These are phyloP conservation scores for Chrysoporthe austroafricana DNA, from an alignment of 2,329 filamentous ascomycete genomes.

Conservation along the genomic window DNA sequence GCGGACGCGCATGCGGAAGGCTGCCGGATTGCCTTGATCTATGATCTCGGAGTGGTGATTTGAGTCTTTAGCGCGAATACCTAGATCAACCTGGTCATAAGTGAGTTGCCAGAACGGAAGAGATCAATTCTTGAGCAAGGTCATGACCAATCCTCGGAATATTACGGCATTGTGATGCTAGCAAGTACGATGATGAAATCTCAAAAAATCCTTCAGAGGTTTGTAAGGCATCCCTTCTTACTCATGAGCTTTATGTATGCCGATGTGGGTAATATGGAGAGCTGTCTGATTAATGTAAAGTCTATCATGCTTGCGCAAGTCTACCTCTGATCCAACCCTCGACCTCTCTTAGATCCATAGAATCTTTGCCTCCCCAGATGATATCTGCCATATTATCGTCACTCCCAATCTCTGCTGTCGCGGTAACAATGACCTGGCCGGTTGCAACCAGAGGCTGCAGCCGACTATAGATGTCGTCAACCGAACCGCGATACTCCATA, in stretches of 20 bases:
- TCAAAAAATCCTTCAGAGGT: too few relatives aligned
- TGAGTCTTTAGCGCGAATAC: not conserved
- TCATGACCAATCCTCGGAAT: not conserved
- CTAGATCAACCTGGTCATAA: not conserved
- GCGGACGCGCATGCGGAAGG: conserved; percentile 29
- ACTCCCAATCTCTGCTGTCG: conserved; percentile 30
- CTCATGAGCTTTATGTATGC: not conserved
- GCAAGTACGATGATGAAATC: not conserved
- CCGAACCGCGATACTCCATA: conserved; percentile 30
- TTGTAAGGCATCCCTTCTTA: not conserved
- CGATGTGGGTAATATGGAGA: not conserved
- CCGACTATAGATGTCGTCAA: conserved; percentile 30
- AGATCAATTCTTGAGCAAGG: not conserved
- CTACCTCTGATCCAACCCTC: conserved; percentile 23
- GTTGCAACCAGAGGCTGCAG: conserved; percentile 26
- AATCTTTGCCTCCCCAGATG: conserved; percentile 31
- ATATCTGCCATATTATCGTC: conserved; percentile 33
- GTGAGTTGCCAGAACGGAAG: not conserved
- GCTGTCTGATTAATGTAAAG: not conserved
- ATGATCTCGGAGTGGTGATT: not conserved
- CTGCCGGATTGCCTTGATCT: conserved; percentile 22
- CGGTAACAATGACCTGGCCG: conserved; percentile 31
- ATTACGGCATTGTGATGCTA: not conserved
- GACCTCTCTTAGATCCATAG: conserved; percentile 25
- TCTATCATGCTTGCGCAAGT: conserved; percentile 18